Conservation (phyloP, 1,284 basidiomycete species). For the Cutaneotrichosporon spelunceum region DNA sequence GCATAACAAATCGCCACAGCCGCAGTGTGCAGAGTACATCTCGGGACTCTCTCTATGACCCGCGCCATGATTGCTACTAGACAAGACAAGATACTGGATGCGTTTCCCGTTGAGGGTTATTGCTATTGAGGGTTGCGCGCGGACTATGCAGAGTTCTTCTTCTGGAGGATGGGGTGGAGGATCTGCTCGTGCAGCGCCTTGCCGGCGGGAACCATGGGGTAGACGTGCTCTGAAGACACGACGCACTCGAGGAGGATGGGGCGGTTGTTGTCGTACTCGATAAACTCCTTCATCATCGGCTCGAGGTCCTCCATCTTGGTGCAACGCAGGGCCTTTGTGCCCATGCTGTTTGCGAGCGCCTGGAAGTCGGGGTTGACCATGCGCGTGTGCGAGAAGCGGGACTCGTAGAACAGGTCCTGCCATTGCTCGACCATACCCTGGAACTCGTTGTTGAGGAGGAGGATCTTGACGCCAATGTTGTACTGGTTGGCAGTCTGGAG, state of each 20-base stretch:
- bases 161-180: constrained; percentile 32
- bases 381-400: constrained; percentile 86
- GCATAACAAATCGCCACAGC: background rate
- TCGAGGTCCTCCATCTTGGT: constrained; percentile 71
- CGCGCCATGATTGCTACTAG: background rate
- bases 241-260: constrained; percentile 89
- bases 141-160: constrained; percentile 2
- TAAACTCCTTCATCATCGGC: constrained; percentile 95
- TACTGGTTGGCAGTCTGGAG: constrained; percentile 88
- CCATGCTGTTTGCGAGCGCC: constrained; percentile 82
- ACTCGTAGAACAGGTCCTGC: constrained; percentile 84
- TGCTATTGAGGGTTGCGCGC: too few relatives aligned
- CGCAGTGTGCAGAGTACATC: background rate
- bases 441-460: constrained; percentile 89
- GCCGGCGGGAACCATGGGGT: constrained; percentile 78
- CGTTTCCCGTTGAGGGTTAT: background rate
- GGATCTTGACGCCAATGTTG: constrained; percentile 66
- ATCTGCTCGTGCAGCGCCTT: constrained; percentile 88
- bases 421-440: constrained; percentile 99
- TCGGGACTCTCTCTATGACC: background rate
- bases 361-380: constrained; percentile 96
- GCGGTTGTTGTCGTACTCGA: constrained; percentile 77
- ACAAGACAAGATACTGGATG: background rate
- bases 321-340: constrained; percentile 83
- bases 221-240: constrained; percentile 87